Evolutionary conservation across 257 asterid species (phyloP).

Genomic region (Euphrasia confusa): DNA sequence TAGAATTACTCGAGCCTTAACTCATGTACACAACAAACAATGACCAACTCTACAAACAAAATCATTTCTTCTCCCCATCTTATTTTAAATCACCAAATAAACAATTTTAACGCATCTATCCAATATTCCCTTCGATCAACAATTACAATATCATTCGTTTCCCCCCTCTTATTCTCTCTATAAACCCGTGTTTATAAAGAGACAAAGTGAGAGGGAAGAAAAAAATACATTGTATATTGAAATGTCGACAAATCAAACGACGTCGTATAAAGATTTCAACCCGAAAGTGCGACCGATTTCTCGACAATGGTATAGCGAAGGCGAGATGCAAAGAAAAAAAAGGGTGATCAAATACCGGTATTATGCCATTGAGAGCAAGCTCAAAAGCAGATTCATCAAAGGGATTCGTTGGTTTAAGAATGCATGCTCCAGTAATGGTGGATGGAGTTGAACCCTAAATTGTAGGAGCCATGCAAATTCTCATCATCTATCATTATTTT

Average conservation of each 20-base stretch:
- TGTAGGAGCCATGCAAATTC: not conserved
- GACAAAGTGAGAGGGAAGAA: constrained; percentile 3
- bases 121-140: not conserved
- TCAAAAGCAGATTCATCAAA: constrained; percentile 44
- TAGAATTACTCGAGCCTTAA: not conserved
- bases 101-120: not conserved
- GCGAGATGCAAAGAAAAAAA: constrained; percentile 52
- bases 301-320: constrained; percentile 36
- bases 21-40: not conserved
- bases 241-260: constrained; percentile 1
- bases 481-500: too few relatives aligned
- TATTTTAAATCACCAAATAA: not conserved
- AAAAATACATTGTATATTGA: not conserved
- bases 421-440: constrained; percentile 42
- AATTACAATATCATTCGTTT: not conserved
- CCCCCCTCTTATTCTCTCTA: constrained; percentile 23
- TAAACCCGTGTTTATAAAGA: not conserved
- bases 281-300: not conserved
- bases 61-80: not conserved
- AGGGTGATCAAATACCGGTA: constrained; percentile 57
- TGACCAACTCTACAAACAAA: not conserved
- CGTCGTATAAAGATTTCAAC: constrained; percentile 29
- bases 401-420: constrained; percentile 61
- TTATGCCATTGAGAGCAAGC: constrained; percentile 62
- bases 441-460: constrained; percentile 31